Evolutionary conservation across 2,329 filamentous ascomycete genomes (phyloP), one percentile per base, ranked within the genome.

Genomic region (Colletotrichum brevisporum): DNA sequence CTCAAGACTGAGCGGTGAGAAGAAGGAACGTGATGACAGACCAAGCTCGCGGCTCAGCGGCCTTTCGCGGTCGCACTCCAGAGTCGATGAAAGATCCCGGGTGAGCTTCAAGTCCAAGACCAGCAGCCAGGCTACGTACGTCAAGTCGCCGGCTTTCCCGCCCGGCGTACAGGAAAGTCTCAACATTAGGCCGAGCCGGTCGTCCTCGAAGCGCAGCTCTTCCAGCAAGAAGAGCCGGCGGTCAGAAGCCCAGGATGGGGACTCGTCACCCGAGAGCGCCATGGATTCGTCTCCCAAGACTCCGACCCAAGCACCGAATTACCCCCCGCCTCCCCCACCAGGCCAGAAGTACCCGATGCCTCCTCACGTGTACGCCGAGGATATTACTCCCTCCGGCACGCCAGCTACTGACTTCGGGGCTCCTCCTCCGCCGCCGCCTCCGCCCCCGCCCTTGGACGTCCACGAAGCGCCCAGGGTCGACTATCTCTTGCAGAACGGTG

Each of bases 401-500:
- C 81, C 81, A 0, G 77, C 78, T 61, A 83, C 83, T 3, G 82
- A 75, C 50, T 74, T 75, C 60, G 81, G 86, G 4, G 82, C 81
- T 2, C 83, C 84, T 0, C 86, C 85, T 0, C 85, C 88, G 0
- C 84, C 88, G 1, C 88, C 94, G 1, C 94, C 93, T 0, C 94
- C 94, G 0, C 94, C 92, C 2, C 92, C 94, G 1, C 90, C 92
- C 1, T 88, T 94, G 9, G 88, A 90, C 73, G 83, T 90, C 59
- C 85, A 91, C 51, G 90, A 94, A 48, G 87, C 91, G 13, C 95
- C 95, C 0, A 89, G 93, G 70, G 94, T 98, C 18, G 95, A 98
- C 78, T 98, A 98, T 77, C 85, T 98, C 18, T 86, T 98, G 63
- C 94, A 96, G 75, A 92, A 98, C 78, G 95, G 95, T 47, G 95